Conservation (phyloP, 805 yeast genomes). For the Nakazawaea ambrosiae region DNA sequence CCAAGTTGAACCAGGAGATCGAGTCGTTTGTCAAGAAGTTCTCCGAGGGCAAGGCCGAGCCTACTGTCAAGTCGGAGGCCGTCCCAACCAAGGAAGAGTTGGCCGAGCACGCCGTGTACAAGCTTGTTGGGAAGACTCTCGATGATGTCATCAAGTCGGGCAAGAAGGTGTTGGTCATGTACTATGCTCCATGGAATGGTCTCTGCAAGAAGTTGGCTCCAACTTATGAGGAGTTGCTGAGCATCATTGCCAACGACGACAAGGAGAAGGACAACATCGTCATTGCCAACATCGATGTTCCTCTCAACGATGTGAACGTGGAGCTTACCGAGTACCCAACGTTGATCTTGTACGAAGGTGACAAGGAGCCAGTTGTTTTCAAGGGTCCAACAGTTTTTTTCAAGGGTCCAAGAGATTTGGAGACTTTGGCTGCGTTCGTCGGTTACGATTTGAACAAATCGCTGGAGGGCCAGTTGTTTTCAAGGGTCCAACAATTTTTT, state of each 20-base stretch:
- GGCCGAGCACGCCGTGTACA: constrained; percentile 49
- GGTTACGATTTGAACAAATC: constrained; percentile 54
- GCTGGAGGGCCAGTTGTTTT: constrained; percentile 62
- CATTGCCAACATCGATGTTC: constrained; percentile 85
- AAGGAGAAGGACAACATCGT: constrained; percentile 47
- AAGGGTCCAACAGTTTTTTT: too few species aligned
- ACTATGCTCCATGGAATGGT: constrained; percentile 98
- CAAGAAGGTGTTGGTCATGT: constrained; percentile 78
- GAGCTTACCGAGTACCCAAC: constrained; percentile 91
- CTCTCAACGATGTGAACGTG: constrained; percentile 75
- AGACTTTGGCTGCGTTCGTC: constrained; percentile 63
- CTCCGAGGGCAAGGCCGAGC: constrained; percentile 49
- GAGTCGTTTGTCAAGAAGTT: constrained; percentile 57
- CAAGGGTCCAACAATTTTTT: too few species aligned
- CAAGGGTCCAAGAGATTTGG: constrained; percentile 69
- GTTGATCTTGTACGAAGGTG: constrained; percentile 82
- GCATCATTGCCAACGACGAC: constrained; percentile 45
- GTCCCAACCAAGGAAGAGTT: constrained; percentile 74
- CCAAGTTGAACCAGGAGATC: constrained; percentile 45
- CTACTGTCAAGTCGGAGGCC: constrained; percentile 67
- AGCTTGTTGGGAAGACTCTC: constrained; percentile 70
- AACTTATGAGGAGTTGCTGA: constrained; percentile 80
- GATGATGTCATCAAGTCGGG: constrained; percentile 50
- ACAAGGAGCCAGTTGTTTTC: constrained; percentile 60
- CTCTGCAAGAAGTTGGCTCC: constrained; percentile 93